A percentile compares a stretch with the other conserved stretches of the same genome.
These are phyloP conservation scores for Teunomyces lycoperdinae DNA, from an alignment of 805 yeast species.

Conservation along the genomic window DNA sequence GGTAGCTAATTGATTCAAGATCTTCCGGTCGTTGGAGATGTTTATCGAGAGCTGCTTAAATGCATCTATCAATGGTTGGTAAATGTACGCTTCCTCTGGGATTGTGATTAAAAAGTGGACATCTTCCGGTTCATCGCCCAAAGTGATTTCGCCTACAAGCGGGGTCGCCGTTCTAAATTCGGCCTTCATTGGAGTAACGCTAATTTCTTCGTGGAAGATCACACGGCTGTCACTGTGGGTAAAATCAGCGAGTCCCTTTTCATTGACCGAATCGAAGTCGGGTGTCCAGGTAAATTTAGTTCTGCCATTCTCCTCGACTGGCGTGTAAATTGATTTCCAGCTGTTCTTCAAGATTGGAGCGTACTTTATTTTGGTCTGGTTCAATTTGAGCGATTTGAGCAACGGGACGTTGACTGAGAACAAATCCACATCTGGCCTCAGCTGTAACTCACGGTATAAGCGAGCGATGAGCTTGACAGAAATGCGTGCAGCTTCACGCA, in stretches of 20 bases:
- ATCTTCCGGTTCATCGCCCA: constrained; percentile 14
- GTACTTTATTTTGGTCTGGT: constrained; percentile 59
- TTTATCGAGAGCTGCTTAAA: constrained; percentile 19
- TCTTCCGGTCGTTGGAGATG: constrained; percentile 21
- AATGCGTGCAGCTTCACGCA: constrained; percentile 64
- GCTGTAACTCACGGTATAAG: constrained; percentile 57
- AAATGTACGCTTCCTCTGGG: constrained; percentile 39
- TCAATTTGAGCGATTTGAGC: constrained; percentile 46
- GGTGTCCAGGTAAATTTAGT: constrained; percentile 80
- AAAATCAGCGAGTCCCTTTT: constrained; percentile 39
- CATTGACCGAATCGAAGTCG: constrained; percentile 65
- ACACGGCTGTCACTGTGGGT: constrained; percentile 68
- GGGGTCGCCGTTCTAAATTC: constrained; percentile 56
- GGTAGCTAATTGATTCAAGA: constrained; percentile 14
- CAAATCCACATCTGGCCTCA: constrained; percentile 52
- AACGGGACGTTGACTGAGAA: constrained; percentile 87
- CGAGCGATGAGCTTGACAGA: constrained; percentile 63
- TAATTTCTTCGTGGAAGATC: constrained; percentile 59
- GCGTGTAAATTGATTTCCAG: constrained; percentile 69
- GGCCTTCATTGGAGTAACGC: constrained; percentile 60
- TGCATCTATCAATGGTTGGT: constrained; percentile 40
- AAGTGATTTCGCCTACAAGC: constrained; percentile 55
- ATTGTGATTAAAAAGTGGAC: constrained; percentile 34
- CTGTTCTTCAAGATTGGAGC: constrained; percentile 79
- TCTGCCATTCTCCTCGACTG: constrained; percentile 21